Conservation (phyloP, 106 monocot species). For the Acanthochlamys bracteata region DNA sequence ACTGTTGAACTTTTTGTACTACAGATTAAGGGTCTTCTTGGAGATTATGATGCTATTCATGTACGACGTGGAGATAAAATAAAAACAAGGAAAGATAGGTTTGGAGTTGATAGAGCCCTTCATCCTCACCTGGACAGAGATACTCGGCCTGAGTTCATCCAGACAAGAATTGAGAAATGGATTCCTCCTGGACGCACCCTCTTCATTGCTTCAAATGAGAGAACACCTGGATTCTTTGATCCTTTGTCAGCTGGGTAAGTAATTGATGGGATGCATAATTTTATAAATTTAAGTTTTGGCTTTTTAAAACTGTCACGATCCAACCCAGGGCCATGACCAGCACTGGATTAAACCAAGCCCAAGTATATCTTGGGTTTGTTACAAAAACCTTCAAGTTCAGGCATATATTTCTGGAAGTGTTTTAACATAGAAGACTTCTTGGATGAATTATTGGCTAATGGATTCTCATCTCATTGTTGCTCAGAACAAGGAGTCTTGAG, state of each 20-base stretch:
- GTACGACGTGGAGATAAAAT: slow-evolving; percentile 89
- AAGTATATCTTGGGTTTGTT: too few species aligned
- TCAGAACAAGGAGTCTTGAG: too few species aligned
- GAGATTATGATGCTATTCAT: slow-evolving; percentile 97
- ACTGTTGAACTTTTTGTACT: neutral
- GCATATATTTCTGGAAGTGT: too few species aligned
- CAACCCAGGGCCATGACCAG: too few species aligned
- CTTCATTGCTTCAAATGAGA: slow-evolving; percentile 94
- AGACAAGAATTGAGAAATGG: slow-evolving; percentile 78
- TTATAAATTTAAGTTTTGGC: too few species aligned
- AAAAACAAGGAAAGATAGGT: slow-evolving; percentile 81
- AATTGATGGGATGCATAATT: neutral
- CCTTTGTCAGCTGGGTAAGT: slow-evolving; percentile 56
- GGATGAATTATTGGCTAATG: too few species aligned
- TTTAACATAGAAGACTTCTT: too few species aligned
- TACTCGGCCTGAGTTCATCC: slow-evolving; percentile 84
- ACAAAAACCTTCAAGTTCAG: too few species aligned
- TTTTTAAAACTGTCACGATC: too few species aligned
- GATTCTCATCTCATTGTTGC: too few species aligned
- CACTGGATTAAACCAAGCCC: too few species aligned
- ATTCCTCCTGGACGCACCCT: slow-evolving; percentile 69
- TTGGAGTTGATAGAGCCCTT: slow-evolving; percentile 55
- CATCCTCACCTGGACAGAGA: slow-evolving; percentile 96
- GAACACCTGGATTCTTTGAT: slow-evolving; percentile 70
- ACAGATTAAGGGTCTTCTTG: slow-evolving; percentile 71